Evolutionary conservation across 106 monocot genomes (phyloP).

Genomic region (Dendrobium nobile): DNA sequence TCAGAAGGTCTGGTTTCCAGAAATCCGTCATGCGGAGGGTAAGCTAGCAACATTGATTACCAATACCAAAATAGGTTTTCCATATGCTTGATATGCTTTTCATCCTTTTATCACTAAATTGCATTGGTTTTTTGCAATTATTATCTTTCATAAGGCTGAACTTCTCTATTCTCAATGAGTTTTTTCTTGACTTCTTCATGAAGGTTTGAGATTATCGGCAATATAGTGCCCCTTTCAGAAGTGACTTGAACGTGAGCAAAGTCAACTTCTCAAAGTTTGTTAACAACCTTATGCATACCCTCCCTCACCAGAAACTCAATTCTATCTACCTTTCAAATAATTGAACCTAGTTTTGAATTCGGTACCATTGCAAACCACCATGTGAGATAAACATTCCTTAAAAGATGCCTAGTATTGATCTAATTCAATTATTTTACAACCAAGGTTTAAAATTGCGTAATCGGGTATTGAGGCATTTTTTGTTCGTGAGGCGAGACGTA

Average conservation of each 20-base stretch:
- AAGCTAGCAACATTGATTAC: not conserved
- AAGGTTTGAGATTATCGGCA: not conserved
- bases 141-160: not conserved
- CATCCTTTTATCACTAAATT: not conserved
- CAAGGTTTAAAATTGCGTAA: too few species aligned
- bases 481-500: too few species aligned
- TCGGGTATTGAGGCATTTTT: too few species aligned
- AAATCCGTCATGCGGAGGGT: slow-evolving; percentile 93
- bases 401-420: not conserved
- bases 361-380: not conserved
- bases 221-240: not conserved
- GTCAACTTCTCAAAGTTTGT: not conserved
- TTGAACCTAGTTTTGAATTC: too few species aligned
- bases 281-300: not conserved
- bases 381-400: not conserved
- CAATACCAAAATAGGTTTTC: not conserved
- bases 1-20: slow-evolving; percentile 96
- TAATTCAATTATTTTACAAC: too few species aligned
- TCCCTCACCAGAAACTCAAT: not conserved
- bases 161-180: not conserved
- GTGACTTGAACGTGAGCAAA: not conserved
- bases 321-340: not conserved
- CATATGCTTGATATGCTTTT: not conserved
- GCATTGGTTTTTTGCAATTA: not conserved
- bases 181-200: not conserved